A percentile compares a stretch with the other conserved stretches of the same genome.
Evolutionary conservation across 108 stramenopile species (phyloP).

Genomic region (Chaetoceros muelleri): DNA sequence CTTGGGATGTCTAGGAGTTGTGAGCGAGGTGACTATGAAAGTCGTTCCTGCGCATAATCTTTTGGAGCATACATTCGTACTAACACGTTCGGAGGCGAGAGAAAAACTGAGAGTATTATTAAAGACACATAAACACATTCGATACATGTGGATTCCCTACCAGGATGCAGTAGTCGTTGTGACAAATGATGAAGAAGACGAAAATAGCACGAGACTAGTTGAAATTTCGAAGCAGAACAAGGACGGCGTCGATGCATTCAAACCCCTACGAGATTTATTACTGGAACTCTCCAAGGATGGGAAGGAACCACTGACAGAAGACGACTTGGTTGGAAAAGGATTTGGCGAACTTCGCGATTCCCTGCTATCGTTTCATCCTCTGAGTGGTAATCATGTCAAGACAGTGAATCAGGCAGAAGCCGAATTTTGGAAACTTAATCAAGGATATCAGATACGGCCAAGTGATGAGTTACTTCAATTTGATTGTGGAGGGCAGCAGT

Average conservation of each 20-base stretch:
- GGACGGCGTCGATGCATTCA: slow-evolving; percentile 29
- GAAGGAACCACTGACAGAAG: slow-evolving; percentile 21
- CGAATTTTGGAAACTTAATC: slow-evolving; percentile 83
- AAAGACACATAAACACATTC: slow-evolving; percentile 81
- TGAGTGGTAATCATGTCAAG: slow-evolving; percentile 86
- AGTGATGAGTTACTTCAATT: slow-evolving; percentile 88
- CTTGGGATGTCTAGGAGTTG: slow-evolving; percentile 91
- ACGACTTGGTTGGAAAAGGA: slow-evolving; percentile 62
- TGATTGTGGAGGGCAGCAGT: slow-evolving; percentile 99
- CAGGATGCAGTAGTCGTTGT: slow-evolving; percentile 93
- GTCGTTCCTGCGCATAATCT: slow-evolving; percentile 87
- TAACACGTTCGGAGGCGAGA: slow-evolving; percentile 70
- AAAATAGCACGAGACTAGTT: slow-evolving; percentile 8
- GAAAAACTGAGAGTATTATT: slow-evolving; percentile 43
- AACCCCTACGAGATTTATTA: slow-evolving; percentile 55
- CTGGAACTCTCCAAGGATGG: slow-evolving; percentile 25
- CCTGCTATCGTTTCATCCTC: slow-evolving; percentile 70
- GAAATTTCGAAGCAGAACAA: slow-evolving; percentile 6
- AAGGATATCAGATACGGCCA: slow-evolving; percentile 69
- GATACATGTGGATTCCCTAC: slow-evolving; percentile 99
- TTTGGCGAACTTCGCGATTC: slow-evolving; percentile 93
- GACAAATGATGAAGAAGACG: slow-evolving; percentile 74
- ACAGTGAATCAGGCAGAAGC: slow-evolving; percentile 92
- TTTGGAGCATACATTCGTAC: slow-evolving; percentile 81
- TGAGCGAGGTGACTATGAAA: slow-evolving; percentile 84